Percentiles rank a stretch among this genome's conserved stretches.
Evolutionary conservation across 2,329 filamentous ascomycete species (phyloP).

Genomic region (Fusarium hostae): DNA sequence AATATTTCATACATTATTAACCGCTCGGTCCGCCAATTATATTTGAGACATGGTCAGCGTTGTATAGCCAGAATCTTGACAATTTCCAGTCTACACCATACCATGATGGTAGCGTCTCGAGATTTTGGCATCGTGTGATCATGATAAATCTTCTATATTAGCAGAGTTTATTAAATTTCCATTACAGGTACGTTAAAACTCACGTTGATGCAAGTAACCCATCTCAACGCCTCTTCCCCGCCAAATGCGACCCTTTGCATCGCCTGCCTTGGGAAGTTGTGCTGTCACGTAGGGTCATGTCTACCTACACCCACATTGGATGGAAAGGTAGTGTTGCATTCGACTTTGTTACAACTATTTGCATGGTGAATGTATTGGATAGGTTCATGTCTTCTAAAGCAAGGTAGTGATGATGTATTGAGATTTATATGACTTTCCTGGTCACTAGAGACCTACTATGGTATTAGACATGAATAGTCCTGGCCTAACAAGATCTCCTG

Average conservation of each 20-base stretch:
- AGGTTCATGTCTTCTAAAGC: neutral
- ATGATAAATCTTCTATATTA: neutral
- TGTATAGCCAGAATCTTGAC: neutral
- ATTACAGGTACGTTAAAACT: neutral
- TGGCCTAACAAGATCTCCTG: neutral
- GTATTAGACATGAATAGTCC: too few species aligned
- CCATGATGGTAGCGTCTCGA: neutral
- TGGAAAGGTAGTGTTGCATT: neutral
- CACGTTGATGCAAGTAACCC: slow-evolving; percentile 7
- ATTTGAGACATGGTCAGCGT: too few species aligned
- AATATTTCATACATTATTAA: neutral
- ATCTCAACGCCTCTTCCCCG: slow-evolving; percentile 4
- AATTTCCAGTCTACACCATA: neutral
- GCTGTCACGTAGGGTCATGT: neutral
- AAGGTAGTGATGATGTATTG: neutral
- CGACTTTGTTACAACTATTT: neutral
- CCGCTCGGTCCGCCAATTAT: too few species aligned
- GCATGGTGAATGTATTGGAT: neutral
- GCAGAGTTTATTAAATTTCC: neutral
- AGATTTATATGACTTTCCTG: neutral
- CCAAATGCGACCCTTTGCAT: neutral
- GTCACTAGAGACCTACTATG: too few species aligned
- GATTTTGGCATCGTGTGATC: neutral
- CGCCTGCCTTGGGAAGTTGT: slow-evolving; percentile 10
- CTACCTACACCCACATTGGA: neutral